phyloP scores from a whole-genome alignment of 208 protist genomes.

The Blechomonas ayalai region DNA sequence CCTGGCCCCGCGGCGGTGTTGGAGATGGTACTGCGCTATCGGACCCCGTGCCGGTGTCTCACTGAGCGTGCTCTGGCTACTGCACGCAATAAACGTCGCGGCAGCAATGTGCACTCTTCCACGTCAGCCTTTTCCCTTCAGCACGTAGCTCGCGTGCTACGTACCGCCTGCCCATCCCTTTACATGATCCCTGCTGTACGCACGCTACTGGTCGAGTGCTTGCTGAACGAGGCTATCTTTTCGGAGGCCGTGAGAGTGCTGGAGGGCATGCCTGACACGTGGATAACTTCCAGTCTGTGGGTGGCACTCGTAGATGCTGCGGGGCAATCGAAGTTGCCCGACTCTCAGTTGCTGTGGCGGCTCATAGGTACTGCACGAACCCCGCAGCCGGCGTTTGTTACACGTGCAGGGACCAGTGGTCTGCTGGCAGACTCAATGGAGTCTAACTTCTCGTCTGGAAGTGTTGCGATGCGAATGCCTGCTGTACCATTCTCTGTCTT shows the following conservation, averaged over 20 bases:
- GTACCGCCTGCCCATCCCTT: slow-evolving; percentile 13
- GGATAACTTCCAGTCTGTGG: slow-evolving; percentile 58
- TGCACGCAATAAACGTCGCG: slow-evolving; percentile 8
- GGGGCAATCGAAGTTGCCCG: slow-evolving; percentile 39
- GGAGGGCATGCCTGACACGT: slow-evolving; percentile 23
- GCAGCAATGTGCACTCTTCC: slow-evolving; percentile 1
- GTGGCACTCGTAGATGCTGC: slow-evolving; percentile 32
- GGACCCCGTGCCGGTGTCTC: slow-evolving; percentile 38
- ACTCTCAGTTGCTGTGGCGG: slow-evolving; percentile 55
- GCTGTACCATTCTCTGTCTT: slow-evolving; percentile 10
- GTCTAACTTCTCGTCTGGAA: no score
- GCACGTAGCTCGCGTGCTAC: slow-evolving; percentile 9
- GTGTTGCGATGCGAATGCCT: no score
- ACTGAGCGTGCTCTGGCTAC: slow-evolving; percentile 29
- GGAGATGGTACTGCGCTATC: slow-evolving; percentile 30
- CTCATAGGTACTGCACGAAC: no score
- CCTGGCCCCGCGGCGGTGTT: slow-evolving; percentile 50
- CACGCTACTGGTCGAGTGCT: slow-evolving; percentile 38
- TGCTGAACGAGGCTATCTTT: slow-evolving; percentile 31
- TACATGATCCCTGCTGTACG: slow-evolving; percentile 33
- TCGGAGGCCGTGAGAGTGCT: slow-evolving; percentile 34
- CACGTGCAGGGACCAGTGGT: no score
- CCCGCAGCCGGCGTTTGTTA: no score
- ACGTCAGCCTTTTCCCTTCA: slow-evolving; percentile 18
- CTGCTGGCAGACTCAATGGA: no score